Evolutionary conservation across 2,329 filamentous ascomycete genomes (phyloP).

Genomic region (Microdochium bolleyi): DNA sequence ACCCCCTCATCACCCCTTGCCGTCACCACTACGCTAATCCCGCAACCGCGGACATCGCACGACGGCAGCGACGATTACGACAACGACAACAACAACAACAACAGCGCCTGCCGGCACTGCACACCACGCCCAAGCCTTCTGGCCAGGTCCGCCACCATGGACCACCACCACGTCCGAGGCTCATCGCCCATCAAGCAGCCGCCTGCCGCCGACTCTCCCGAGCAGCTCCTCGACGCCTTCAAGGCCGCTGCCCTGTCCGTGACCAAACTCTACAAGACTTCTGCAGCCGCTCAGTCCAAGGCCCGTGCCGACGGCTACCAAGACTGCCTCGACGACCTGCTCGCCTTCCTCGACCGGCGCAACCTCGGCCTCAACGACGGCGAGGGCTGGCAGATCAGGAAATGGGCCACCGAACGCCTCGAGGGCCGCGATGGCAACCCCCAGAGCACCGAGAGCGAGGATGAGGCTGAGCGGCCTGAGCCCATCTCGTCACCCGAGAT

Average conservation of each 20-base stretch:
- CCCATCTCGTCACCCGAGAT: conserved; percentile 50
- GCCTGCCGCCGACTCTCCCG: conserved; percentile 38
- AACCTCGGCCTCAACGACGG: conserved; percentile 72
- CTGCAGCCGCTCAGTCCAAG: conserved; percentile 67
- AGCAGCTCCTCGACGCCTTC: conserved; percentile 78
- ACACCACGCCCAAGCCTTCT: conserved; percentile 1
- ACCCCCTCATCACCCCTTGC: background rate
- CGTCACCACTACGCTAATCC: background rate
- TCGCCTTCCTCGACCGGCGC: conserved; percentile 78
- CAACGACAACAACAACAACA: conserved; percentile 2
- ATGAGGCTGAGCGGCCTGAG: conserved; percentile 59
- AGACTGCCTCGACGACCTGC: conserved; percentile 83
- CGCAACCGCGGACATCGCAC: conserved; percentile 2
- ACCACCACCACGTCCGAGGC: conserved; percentile 15
- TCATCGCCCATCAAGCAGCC: conserved; percentile 19
- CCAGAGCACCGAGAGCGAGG: conserved; percentile 56
- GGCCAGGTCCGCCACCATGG: conserved; percentile 9
- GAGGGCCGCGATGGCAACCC: conserved; percentile 51
- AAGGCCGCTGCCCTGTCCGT: conserved; percentile 88
- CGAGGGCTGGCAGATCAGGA: conserved; percentile 58
- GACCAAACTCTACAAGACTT: conserved; percentile 93
- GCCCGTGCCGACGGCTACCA: conserved; percentile 81
- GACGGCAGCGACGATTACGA: conserved; percentile 4
- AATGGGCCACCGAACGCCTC: conserved; percentile 62
- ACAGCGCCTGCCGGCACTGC: background rate